Evolutionary conservation across 345 rosid species (phyloP).

Genomic region (Gossypium anomalum): DNA sequence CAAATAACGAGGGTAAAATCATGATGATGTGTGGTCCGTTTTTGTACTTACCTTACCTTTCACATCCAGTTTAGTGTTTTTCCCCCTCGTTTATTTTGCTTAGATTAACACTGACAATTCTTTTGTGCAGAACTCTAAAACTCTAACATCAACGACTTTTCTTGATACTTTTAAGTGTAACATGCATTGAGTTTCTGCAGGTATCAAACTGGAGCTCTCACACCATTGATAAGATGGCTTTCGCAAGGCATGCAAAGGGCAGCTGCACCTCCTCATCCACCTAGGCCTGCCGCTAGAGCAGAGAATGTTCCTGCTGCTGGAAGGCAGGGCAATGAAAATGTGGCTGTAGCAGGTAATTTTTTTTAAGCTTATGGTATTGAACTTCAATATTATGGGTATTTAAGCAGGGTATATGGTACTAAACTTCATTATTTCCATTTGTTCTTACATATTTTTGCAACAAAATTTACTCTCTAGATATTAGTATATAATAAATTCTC

Average conservation of each 20-base stretch:
- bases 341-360: slow-evolving; percentile 49
- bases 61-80: background rate
- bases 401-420: background rate
- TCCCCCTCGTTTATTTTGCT: background rate
- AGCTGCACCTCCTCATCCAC: slow-evolving; percentile 79
- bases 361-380: background rate
- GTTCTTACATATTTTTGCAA: background rate
- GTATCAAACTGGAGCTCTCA: slow-evolving; percentile 94
- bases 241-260: slow-evolving; percentile 99
- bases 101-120: background rate
- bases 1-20: background rate
- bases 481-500: background rate
- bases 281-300: slow-evolving; percentile 63
- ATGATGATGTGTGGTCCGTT: background rate
- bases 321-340: slow-evolving; percentile 56
- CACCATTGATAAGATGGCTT: slow-evolving; percentile 87
- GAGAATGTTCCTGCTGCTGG: slow-evolving; percentile 67
- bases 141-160: background rate
- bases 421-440: background rate
- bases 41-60: background rate
- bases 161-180: background rate
- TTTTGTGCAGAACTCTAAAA: background rate
- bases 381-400: background rate
- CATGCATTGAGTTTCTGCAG: slow-evolving; percentile 37
- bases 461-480: background rate